Conservation (phyloP, 106 monocot genomes). For the Dioscorea alata region DNA sequence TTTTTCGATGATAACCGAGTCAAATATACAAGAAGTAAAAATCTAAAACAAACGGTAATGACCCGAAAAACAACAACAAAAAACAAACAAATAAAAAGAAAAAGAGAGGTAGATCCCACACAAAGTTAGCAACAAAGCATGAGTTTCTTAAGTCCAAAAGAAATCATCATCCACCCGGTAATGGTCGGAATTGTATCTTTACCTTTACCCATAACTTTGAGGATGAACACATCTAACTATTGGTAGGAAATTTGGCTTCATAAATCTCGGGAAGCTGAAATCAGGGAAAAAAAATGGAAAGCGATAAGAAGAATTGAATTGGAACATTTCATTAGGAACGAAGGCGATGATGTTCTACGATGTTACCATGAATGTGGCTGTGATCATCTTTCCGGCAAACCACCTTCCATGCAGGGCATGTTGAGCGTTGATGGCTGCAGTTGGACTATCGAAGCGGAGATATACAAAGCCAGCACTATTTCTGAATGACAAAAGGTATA, state of each 20-base stretch:
- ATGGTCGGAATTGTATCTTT: neutral
- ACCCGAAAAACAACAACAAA: too few species aligned
- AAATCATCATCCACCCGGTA: too few species aligned
- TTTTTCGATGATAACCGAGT: too few species aligned
- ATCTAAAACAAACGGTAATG: too few species aligned
- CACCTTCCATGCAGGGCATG: conserved; percentile 84
- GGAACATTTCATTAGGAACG: too few species aligned
- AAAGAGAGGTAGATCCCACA: too few species aligned
- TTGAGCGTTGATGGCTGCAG: conserved; percentile 61
- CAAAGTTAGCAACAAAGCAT: too few species aligned
- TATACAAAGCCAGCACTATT: conserved; percentile 80
- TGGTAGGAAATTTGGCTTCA: conserved; percentile 55
- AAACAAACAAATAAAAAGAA: too few species aligned
- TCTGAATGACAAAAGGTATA: conserved; percentile 24
- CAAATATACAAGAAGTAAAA: too few species aligned
- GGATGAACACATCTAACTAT: neutral
- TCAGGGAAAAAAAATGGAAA: neutral
- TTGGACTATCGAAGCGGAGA: conserved; percentile 56
- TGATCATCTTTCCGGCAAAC: conserved; percentile 99
- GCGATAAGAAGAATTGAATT: neutral
- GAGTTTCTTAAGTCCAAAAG: too few species aligned
- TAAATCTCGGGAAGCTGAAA: conserved; percentile 55
- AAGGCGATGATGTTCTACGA: neutral
- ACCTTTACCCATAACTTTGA: neutral
- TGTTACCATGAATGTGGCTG: conserved; percentile 86